These are phyloP conservation scores for Annona squamosa DNA, from an alignment of 164 flowering plant genomes.

Conservation along the genomic window DNA sequence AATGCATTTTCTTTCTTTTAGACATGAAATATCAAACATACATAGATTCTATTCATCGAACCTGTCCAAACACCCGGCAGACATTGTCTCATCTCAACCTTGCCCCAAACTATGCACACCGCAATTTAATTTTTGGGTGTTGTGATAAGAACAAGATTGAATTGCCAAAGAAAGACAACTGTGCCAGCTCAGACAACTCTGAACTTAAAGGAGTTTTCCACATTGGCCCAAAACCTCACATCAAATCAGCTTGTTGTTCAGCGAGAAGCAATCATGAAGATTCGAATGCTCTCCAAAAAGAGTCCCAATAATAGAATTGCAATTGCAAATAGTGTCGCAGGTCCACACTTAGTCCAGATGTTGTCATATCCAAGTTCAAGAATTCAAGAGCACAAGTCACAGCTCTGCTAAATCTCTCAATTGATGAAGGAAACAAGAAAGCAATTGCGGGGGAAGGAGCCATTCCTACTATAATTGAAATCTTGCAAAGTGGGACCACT, in stretches of 20 bases:
- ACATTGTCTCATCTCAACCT: slow-evolving; percentile 47
- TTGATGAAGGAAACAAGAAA: slow-evolving; percentile 69
- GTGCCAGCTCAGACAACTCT: slow-evolving; percentile 13
- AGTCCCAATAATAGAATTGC: slow-evolving; percentile 60
- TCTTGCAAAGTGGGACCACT: slow-evolving; percentile 43
- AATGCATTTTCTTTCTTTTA: slow-evolving; percentile 9
- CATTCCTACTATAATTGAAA: slow-evolving; percentile 63
- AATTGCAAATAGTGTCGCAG: slow-evolving; percentile 58
- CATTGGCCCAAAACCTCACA: slow-evolving; percentile 45
- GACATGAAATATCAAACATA: slow-evolving; percentile 76
- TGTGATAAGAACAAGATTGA: slow-evolving; percentile 60
- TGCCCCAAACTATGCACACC: slow-evolving; percentile 76
- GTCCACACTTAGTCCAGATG: slow-evolving; percentile 50
- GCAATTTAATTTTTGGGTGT: slow-evolving; percentile 69
- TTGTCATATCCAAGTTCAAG: slow-evolving; percentile 63
- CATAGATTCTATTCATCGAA: slow-evolving; percentile 59
- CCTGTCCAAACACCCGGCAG: slow-evolving; percentile 81
- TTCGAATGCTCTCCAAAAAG: slow-evolving; percentile 74
- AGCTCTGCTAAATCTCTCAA: slow-evolving; percentile 68
- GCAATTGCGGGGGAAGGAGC: slow-evolving; percentile 53
- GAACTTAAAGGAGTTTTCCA: slow-evolving; percentile 31
- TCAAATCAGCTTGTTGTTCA: slow-evolving; percentile 40
- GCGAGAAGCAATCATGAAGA: slow-evolving; percentile 43
- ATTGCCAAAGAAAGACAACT: slow-evolving; percentile 35
- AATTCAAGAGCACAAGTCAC: slow-evolving; percentile 74